A percentile compares a stretch with the other conserved stretches of the same genome.
phyloP scores from a whole-genome alignment of 2,329 filamentous ascomycete genomes.

The Apiospora koreana region DNA sequence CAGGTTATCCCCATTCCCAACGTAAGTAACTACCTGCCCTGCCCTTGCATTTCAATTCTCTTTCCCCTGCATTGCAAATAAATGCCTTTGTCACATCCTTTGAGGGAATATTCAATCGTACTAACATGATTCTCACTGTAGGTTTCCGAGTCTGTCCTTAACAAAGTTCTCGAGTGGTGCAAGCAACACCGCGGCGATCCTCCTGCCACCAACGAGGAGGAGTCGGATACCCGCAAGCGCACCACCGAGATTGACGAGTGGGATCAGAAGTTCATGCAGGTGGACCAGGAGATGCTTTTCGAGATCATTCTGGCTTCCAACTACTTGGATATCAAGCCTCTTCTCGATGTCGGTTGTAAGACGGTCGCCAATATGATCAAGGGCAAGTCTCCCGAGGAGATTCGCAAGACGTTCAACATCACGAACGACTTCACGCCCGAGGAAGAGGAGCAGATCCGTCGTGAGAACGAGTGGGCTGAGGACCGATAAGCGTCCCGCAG shows the following conservation, averaged over 20 bases:
- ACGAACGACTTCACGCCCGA: constrained; percentile 99
- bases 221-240: constrained; percentile 94
- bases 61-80: not conserved
- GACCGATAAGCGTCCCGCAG: constrained; percentile 59
- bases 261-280: constrained; percentile 99
- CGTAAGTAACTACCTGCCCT: constrained; percentile 44
- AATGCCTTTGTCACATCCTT: too few species aligned
- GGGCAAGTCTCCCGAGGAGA: constrained; percentile 99
- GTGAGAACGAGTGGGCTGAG: constrained; percentile 91
- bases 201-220: constrained; percentile 78
- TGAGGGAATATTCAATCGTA: not conserved
- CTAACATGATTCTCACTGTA: constrained; percentile 32
- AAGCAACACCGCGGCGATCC: constrained; percentile 92
- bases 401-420: constrained; percentile 99
- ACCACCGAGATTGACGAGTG: constrained; percentile 99
- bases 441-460: constrained; percentile 96
- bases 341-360: constrained; percentile 98
- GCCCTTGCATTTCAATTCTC: constrained; percentile 15
- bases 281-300: constrained; percentile 99
- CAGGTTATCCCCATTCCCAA: constrained; percentile 89
- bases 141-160: constrained; percentile 91
- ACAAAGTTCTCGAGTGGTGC: constrained; percentile 98
- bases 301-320: constrained; percentile 99
- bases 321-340: constrained; percentile 98
- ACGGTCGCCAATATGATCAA: constrained; percentile 99